phyloP scores from a whole-genome alignment of 306 rosid species.

The Castanea crenata region DNA sequence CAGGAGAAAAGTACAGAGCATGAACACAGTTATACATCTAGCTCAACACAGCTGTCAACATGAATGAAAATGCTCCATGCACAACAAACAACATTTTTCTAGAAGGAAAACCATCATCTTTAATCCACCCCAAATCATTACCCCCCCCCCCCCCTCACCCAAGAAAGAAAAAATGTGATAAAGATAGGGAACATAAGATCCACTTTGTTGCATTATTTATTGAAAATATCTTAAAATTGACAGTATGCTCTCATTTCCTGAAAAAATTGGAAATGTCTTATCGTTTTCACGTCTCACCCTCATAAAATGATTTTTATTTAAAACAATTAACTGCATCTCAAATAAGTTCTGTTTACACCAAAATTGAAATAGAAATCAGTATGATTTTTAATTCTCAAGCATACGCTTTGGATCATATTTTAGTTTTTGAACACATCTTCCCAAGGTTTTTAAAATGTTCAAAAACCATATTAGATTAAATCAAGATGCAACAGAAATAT shows the following conservation, averaged over 20 bases:
- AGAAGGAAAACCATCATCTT: neutral
- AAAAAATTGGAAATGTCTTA: neutral
- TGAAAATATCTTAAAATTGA: neutral
- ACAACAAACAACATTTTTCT: neutral
- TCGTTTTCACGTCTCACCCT: neutral
- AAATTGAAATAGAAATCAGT: neutral
- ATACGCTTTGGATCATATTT: neutral
- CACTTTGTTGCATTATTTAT: neutral
- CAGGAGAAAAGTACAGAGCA: neutral
- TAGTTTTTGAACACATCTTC: neutral
- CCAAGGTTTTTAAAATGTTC: neutral
- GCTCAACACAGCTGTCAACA: neutral
- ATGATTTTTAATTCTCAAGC: neutral
- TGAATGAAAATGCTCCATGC: neutral
- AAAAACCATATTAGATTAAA: neutral
- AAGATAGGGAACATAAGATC: neutral
- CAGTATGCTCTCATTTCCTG: neutral
- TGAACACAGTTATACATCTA: neutral
- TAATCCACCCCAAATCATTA: too few species aligned
- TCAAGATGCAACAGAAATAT: neutral
- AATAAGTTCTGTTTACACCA: neutral
- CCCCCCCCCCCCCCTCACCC: neutral
- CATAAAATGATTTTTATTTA: neutral
- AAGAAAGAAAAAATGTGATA: too few species aligned
- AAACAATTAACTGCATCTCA: neutral